Evolutionary conservation across 257 asterid species (phyloP).

Genomic region (Forsythia suspensa): DNA sequence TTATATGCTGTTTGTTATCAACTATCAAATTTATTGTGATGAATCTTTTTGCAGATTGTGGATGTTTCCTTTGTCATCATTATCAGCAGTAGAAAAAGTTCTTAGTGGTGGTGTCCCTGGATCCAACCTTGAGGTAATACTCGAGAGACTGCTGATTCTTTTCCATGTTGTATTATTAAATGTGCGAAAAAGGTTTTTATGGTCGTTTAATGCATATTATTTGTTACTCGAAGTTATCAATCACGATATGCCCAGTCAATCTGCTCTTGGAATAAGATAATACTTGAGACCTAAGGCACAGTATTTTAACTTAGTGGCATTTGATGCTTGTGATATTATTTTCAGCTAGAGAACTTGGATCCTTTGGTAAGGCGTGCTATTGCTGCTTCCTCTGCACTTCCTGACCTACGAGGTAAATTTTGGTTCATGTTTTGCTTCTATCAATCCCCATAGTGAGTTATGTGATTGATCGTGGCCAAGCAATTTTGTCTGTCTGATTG

Average conservation of each 20-base stretch:
- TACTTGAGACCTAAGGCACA: constrained; percentile 20
- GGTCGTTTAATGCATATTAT: constrained; percentile 21
- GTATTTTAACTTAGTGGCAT: constrained; percentile 15
- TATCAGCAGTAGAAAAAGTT: constrained; percentile 67
- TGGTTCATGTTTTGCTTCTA: constrained; percentile 11
- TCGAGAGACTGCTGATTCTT: constrained; percentile 7
- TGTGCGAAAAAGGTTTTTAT: constrained; percentile 9
- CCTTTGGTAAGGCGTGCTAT: constrained; percentile 91
- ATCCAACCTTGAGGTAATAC: constrained; percentile 62
- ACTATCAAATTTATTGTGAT: constrained; percentile 6
- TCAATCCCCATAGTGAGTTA: constrained; percentile 8
- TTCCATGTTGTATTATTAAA: background rate
- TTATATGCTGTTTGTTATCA: constrained; percentile 14
- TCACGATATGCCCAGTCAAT: constrained; percentile 13
- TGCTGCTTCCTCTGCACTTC: constrained; percentile 69
- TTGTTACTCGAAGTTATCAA: constrained; percentile 18
- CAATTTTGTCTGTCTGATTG: constrained; percentile 5
- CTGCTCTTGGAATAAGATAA: constrained; percentile 13
- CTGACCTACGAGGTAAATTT: constrained; percentile 79
- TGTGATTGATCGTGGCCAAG: constrained; percentile 15
- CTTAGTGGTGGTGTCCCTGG: constrained; percentile 55
- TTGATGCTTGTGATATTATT: constrained; percentile 16
- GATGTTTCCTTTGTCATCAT: constrained; percentile 81
- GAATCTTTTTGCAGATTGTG: constrained; percentile 63
- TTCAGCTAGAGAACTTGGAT: constrained; percentile 85